Percentiles rank a stretch among this genome's conserved stretches.
Evolutionary conservation across 352 stramenopile genomes (phyloP).

Genomic region (Aphanomyces euteiches): DNA sequence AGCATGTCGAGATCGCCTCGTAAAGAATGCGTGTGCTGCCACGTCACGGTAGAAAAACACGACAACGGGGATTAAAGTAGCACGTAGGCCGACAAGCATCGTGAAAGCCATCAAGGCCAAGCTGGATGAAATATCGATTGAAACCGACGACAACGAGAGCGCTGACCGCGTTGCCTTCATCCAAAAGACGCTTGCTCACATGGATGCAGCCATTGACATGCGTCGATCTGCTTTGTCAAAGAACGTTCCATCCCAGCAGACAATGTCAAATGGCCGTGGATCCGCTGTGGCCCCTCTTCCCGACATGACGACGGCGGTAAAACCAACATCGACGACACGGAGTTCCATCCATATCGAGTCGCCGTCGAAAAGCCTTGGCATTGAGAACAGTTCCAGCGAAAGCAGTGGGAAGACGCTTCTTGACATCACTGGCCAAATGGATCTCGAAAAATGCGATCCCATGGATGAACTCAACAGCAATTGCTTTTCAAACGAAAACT

Average conservation of each 20-base stretch:
- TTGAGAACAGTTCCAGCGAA: too few relatives aligned
- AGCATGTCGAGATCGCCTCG: neutral
- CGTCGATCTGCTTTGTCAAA: neutral
- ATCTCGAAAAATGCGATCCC: slow-evolving; percentile 10
- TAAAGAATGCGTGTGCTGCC: slow-evolving; percentile 1
- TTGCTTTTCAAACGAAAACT: slow-evolving; percentile 18
- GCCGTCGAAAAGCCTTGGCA: neutral
- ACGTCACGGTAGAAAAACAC: neutral
- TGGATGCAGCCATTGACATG: neutral
- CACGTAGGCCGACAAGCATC: neutral
- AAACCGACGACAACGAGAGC: neutral
- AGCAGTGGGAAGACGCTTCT: neutral
- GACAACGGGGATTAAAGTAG: neutral
- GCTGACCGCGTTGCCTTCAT: slow-evolving; percentile 4
- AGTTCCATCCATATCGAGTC: neutral
- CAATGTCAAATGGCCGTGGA: neutral
- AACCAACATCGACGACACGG: neutral
- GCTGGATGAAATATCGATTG: neutral
- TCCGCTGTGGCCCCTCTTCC: neutral
- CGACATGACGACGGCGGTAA: neutral
- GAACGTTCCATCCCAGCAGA: neutral
- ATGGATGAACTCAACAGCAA: slow-evolving; percentile 32
- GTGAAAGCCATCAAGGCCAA: slow-evolving; percentile 3
- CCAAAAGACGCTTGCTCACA: neutral
- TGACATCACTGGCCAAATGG: neutral